Evolutionary conservation across 306 rosid genomes (phyloP), one percentile per base, ranked within the genome.

Genomic region (Mucuna pruriens): DNA sequence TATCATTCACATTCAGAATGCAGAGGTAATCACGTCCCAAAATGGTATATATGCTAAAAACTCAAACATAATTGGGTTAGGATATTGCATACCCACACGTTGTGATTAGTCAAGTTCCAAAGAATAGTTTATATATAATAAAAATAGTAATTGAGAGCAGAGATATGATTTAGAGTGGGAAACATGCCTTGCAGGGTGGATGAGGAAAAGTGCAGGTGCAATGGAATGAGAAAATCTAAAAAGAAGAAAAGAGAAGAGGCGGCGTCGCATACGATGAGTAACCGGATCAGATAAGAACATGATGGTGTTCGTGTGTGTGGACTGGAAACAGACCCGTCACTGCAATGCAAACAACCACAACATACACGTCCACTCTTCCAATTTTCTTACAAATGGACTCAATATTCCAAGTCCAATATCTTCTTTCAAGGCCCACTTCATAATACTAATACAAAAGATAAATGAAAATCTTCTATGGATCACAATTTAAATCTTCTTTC

Each of bases 221-320:
- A 58, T 3, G 39, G 25, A 10, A 6, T 7, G 58, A 44, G n/a
- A 15, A 29, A 33, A 16, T 3, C 0, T 39, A 17, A 63, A 23
- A 23, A 31, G 68, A 29, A 7, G 23, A 36, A 19, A 29, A 44
- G 22, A 44, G 16, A 69, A n/a, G 55, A 40, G 9, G 17, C 34
- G 34, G 23, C 71, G 82, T 78, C 55, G 75, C 60, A 25, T 71
- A 45, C 9, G 33, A 61, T 26, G 22, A 36, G 40, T 6, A 2
- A 36, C 6, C 5, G 77, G 69, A 72, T 13, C n/a, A 84, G 91
- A 88, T 85, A 85, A 83, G 86, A 72, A 11, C 71, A 62, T 17
- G 74, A 42, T 49, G 64, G 52, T 5, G 77, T 74, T 80, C 77
- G 77, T 85, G 91, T 85, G 77, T 85, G 91, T 85, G 91, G 91